Evolutionary conservation across 2,329 filamentous ascomycete genomes (phyloP).

Genomic region (Apiospora malaysiana): DNA sequence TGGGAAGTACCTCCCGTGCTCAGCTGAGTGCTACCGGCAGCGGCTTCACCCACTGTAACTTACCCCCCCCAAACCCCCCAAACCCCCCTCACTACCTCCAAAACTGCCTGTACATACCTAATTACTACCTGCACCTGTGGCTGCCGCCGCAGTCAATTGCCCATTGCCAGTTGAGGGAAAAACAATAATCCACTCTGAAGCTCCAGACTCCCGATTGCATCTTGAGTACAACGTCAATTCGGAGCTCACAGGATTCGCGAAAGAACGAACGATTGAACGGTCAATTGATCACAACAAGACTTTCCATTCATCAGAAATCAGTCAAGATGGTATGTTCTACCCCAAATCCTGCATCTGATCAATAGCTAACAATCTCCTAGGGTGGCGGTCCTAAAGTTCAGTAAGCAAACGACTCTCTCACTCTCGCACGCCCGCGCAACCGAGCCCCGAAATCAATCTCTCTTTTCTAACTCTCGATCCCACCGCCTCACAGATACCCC

Average conservation of each 20-base stretch:
- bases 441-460: conserved; percentile 22
- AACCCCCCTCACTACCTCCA: neutral
- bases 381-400: conserved; percentile 76
- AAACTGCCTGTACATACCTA: neutral
- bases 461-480: conserved; percentile 29
- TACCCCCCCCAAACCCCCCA: neutral
- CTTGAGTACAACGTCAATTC: conserved; percentile 19
- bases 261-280: conserved; percentile 25
- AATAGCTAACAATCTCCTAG: conserved; percentile 55
- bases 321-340: conserved; percentile 61
- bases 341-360: neutral
- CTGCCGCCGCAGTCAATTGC: neutral
- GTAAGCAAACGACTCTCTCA: conserved; percentile 48
- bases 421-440: conserved; percentile 19
- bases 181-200: conserved; percentile 20
- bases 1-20: neutral
- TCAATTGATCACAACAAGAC: conserved; percentile 41
- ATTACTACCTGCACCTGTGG: neutral
- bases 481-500: conserved; percentile 72
- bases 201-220: conserved; percentile 6
- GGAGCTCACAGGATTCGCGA: conserved; percentile 21
- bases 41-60: neutral
- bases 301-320: conserved; percentile 33
- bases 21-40: neutral
- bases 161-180: conserved; percentile 1